Base-by-base conservation (phyloP, 2,329 filamentous ascomycete genomes). In the Diaporthe sp. region DNA sequence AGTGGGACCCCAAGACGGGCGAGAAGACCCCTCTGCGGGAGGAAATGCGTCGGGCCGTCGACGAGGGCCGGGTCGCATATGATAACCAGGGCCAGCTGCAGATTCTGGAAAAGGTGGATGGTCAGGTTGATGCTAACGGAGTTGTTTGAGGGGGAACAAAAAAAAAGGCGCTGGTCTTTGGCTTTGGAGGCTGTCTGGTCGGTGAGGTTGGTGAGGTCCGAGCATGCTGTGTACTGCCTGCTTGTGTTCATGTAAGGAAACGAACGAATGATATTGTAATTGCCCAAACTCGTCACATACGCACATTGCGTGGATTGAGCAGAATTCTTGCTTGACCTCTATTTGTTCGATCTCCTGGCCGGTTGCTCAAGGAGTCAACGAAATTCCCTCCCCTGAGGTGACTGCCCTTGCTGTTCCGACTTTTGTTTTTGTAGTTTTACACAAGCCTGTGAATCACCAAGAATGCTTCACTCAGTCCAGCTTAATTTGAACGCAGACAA, bases 1-100 rank as follows among this genome's bases (percentile, higher is more conserved):
- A 92, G 55, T 98, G 95, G 95, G 90, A 97, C 84, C 91, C 92
- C 1, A 82, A 86, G 39, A 95, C 93, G 0, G 95, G 95, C 1
- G 88, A 92, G 68, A 89, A 87, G 76, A 85, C 86, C 37, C 83
- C 89, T 37, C 86, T 94, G 12, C 80, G 86, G 2, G 85, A 85
- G 37, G 88, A 89, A 61, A 81, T 94, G 83, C 85, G 88, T 78
- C 83, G 81, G 69, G 91, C 90, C 44, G 92, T 92, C 4, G 84
- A 90, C 69, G 87, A 89, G 75, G 88, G 90, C 1, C 84, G 90
- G 58, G 89, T 94, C 74, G 87, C 85, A 51, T 91, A 89, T 77
- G 88, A 91, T 74, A 84, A 87, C n/a, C 75, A 74, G 0, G 90
- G 90, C 0, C 83, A 83, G 7, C 78, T 91, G 78, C 83, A 82